Base-by-base conservation (phyloP, 495 filamentous ascomycete species). In the Aspergillus avenaceus region DNA sequence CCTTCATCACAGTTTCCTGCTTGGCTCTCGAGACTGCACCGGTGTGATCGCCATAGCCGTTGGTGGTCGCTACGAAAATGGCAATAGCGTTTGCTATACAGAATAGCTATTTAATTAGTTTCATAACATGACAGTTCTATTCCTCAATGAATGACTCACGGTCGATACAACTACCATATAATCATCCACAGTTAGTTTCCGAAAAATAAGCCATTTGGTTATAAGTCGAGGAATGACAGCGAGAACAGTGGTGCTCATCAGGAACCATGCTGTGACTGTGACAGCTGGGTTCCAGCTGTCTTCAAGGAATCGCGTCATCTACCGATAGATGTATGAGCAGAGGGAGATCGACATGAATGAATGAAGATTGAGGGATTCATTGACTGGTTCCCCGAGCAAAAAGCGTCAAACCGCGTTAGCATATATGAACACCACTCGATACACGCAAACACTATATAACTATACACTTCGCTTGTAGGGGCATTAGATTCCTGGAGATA, bases 1-100 rank as follows among this genome's bases (percentile, higher is more conserved):
- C 64, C 44, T 65, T 64, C 62, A 67, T 67, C 12, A 61, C 52
- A 11, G 51, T n/a, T 5, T 65, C 51, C 36, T 62, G 48, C 16
- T 53, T 18, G 5, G 29, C n/a, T 3, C 21, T 25, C 1, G 53
- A 53, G n/a, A 61, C 47, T 16, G 50, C 47, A 31, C 38, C 45
- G 3, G 41, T 53, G 43, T 59, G 62, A 13, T 61, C 50, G 18
- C 64, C 64, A 54, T 65, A 65, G 1, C 64, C 64, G n/a, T 58
- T 59, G 16, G 38, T 49, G 5, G 61, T 56, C 9, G 64, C 62
- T 49, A 61, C 55, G 16, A 60, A 62, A n/a, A 66, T 31, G 5
- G 47, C 49, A 19, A 61, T 43, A 18, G 49, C 53, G 36, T 67
- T 59, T 2, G 51, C 49, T 18, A 59, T 43, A 37, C 53, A 55